Evolutionary conservation across 208 protist genomes (phyloP).

Genomic region (Leishmania gerbilli): DNA sequence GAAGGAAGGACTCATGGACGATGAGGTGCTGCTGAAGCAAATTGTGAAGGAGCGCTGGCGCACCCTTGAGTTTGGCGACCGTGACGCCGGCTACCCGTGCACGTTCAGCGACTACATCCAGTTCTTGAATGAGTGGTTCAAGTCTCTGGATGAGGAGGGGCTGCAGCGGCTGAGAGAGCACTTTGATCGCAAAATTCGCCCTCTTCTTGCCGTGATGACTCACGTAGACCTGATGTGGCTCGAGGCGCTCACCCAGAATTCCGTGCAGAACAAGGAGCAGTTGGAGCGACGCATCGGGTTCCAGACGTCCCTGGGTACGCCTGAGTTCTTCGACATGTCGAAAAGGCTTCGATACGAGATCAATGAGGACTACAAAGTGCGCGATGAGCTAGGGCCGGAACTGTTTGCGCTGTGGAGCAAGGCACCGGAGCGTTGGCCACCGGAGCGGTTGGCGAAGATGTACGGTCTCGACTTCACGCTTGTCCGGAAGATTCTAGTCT

Average conservation of each 20-base stretch:
- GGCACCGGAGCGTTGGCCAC: conserved; percentile 93
- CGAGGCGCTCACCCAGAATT: conserved; percentile 92
- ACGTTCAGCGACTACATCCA: conserved; percentile 94
- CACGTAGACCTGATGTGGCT: conserved; percentile 92
- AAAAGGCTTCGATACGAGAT: conserved; percentile 92
- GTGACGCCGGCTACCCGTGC: conserved; percentile 85
- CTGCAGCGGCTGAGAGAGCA: conserved; percentile 91
- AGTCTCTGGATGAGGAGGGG: conserved; percentile 91
- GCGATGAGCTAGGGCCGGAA: conserved; percentile 93
- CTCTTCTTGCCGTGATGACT: conserved; percentile 92
- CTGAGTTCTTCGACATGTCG: conserved; percentile 95
- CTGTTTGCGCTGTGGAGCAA: conserved; percentile 94
- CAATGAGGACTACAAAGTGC: conserved; percentile 95
- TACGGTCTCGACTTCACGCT: conserved; percentile 94
- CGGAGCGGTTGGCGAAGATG: conserved; percentile 93
- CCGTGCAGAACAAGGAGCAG: conserved; percentile 83
- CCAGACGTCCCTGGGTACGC: conserved; percentile 91
- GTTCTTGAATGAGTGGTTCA: conserved; percentile 95
- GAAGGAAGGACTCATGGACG: conserved; percentile 73
- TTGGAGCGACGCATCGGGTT: conserved; percentile 89
- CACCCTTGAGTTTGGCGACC: conserved; percentile 92
- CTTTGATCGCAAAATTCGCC: conserved; percentile 92
- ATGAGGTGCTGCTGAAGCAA: conserved; percentile 82
- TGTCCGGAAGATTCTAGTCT: conserved; percentile 92
- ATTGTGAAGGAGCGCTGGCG: conserved; percentile 91